Conservation (phyloP, 2,329 filamentous ascomycete genomes). For the Apiospora arundinis region DNA sequence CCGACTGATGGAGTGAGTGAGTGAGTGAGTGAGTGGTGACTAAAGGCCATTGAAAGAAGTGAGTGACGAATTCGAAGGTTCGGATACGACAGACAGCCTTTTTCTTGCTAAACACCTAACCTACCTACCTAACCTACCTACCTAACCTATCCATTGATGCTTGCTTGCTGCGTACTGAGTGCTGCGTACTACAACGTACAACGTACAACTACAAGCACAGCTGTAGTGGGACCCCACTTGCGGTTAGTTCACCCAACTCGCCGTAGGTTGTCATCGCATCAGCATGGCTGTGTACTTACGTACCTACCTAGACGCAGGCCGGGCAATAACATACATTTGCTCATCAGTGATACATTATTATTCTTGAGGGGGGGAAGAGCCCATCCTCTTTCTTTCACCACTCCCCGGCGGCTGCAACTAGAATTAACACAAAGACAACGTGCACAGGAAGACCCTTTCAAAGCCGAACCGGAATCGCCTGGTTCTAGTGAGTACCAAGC, state of each 20-base stretch:
- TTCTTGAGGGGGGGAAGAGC: not conserved
- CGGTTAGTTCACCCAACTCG: slow-evolving; percentile 5
- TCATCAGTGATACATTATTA: not conserved
- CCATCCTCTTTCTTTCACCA: not conserved
- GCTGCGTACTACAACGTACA: not conserved
- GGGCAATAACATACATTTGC: slow-evolving; percentile 2
- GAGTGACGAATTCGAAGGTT: slow-evolving; percentile 10
- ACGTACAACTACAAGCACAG: not conserved
- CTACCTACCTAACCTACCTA: not conserved
- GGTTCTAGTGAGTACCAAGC: not conserved
- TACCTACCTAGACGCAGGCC: slow-evolving; percentile 3
- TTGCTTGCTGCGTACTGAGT: not conserved
- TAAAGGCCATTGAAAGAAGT: not conserved
- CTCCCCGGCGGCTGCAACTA: not conserved
- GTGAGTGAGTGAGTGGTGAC: too few species aligned
- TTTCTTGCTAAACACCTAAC: not conserved
- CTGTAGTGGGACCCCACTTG: not conserved
- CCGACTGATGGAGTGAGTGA: too few species aligned
- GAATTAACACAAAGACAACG: slow-evolving; percentile 16
- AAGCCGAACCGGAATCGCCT: not conserved
- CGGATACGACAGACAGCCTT: slow-evolving; percentile 5
- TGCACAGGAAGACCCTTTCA: not conserved
- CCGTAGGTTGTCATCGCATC: not conserved
- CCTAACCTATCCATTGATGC: not conserved
- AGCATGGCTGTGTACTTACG: slow-evolving; percentile 7